Evolutionary conservation across 345 rosid species (phyloP), one percentile per base, ranked within the genome.

Genomic region (Populus davidiana): DNA sequence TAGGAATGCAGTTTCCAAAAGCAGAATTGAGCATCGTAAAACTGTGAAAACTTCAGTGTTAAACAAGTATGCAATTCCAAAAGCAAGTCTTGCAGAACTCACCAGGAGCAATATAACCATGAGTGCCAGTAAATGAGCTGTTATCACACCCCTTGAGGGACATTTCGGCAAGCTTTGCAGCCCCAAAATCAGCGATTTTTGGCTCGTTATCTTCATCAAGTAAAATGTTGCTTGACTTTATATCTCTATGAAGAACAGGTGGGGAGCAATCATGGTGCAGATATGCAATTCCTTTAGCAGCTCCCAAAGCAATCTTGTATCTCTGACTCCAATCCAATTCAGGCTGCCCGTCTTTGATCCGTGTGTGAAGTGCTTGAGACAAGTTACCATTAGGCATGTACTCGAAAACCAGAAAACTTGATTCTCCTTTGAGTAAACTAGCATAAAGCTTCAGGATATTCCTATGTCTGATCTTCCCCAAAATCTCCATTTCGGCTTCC

Each of bases 101-200:
- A 91, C 98, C 98, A 5, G 99, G 99, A 67, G 98, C 97, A 81
- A 95, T 90, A 75, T 95, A 95, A 43, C 99, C 98, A 78, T 86
- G 89, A 77, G 98, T 95, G 49, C 99, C 99, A 23, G 94, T 93
- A 59, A 93, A 79, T 71, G 87, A 69, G 75, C 89, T 92, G 77
- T 79, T 83, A 64, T 91, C 88, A 10, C 79, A 83, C 35, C 85
- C 92, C 49, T 81, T 64, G 0, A 16, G 56, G 39, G 88, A 81
- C 68, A 81, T 82, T 36, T 88, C 94, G 4, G 86, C 91, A 44
- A 89, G 81, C 90, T 90, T 93, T 16, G 99, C 97, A 16, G 91
- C 85, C 52, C 99, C 99, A 56, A 95, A 95, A 81, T 95, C 98
- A 36, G 98, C 94, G 17, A 95, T 83, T 82, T 93, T 95, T 0